Evolutionary conservation across 768 basidiomycete species (phyloP).

Genomic region (Boletus sensibilis): DNA sequence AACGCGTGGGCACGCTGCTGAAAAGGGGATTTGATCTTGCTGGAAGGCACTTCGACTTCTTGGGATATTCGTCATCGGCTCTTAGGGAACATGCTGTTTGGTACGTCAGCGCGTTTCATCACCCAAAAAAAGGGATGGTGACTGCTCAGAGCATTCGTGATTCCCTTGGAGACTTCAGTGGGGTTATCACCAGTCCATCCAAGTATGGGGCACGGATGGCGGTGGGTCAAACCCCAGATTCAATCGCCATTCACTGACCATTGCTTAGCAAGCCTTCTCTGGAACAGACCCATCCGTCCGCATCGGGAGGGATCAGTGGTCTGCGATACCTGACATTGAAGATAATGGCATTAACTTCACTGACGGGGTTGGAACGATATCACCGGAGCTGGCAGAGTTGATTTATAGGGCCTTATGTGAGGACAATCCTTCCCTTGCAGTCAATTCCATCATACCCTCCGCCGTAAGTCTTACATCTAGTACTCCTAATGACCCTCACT

Average conservation of each 20-base stretch:
- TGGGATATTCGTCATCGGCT: conserved; percentile 80
- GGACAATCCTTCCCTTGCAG: conserved; percentile 36
- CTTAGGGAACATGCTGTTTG: conserved; percentile 80
- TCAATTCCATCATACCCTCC: conserved; percentile 47
- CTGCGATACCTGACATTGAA: conserved; percentile 57
- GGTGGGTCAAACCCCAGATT: conserved; percentile 11
- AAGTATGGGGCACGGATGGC: conserved; percentile 82
- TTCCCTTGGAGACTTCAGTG: conserved; percentile 66
- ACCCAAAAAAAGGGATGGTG: conserved; percentile 44
- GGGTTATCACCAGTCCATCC: conserved; percentile 59
- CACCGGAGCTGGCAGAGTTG: conserved; percentile 49
- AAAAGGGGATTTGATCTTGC: conserved; percentile 68
- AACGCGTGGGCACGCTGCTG: conserved; percentile 58
- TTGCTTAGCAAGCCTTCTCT: conserved; percentile 66
- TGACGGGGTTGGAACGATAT: conserved; percentile 82
- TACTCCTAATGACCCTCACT: neutral
- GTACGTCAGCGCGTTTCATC: conserved; percentile 68
- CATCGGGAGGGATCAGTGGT: conserved; percentile 59
- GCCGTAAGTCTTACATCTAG: conserved; percentile 47
- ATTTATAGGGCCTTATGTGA: conserved; percentile 60
- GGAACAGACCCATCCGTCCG: conserved; percentile 73
- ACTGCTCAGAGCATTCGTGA: conserved; percentile 58
- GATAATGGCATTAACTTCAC: conserved; percentile 51
- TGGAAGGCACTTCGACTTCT: conserved; percentile 71
- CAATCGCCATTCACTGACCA: conserved; percentile 3